phyloP scores from a whole-genome alignment of 495 filamentous ascomycete species.

The Cairneyella variabilis region DNA sequence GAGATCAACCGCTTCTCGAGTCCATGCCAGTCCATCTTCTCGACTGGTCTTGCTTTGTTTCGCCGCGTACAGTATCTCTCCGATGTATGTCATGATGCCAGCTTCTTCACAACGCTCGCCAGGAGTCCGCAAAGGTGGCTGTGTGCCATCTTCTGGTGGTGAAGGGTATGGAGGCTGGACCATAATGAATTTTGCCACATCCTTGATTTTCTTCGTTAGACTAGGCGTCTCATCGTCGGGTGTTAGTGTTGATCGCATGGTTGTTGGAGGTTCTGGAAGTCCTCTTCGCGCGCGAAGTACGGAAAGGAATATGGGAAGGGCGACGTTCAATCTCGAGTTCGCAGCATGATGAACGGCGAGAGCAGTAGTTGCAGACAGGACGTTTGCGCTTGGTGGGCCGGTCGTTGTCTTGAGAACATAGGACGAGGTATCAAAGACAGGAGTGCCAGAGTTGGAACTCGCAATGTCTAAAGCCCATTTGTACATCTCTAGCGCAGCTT shows the following conservation, averaged over 20 bases:
- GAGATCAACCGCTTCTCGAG: conserved; percentile 72
- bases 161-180: conserved; percentile 58
- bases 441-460: conserved; percentile 28
- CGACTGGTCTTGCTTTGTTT: conserved; percentile 26
- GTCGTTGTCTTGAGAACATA: conserved; percentile 53
- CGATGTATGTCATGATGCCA: conserved; percentile 81
- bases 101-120: conserved; percentile 76
- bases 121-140: conserved; percentile 54
- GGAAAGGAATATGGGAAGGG: conserved; percentile 84
- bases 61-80: conserved; percentile 81
- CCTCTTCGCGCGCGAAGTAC: conserved; percentile 67
- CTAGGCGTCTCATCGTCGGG: conserved; percentile 3
- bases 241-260: conserved; percentile 9
- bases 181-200: conserved; percentile 35
- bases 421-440: conserved; percentile 56
- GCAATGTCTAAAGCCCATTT: conserved; percentile 70
- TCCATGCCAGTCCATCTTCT: conserved; percentile 77
- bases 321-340: conserved; percentile 53
- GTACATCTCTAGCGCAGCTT: conserved; percentile 64
- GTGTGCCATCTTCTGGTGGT: conserved; percentile 60
- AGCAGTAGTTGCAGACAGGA: conserved; percentile 70
- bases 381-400: conserved; percentile 58
- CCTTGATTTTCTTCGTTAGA: conserved; percentile 16
- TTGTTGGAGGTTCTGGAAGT: conserved; percentile 28
- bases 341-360: conserved; percentile 73